A percentile compares a stretch with the other conserved stretches of the same genome.
Conservation (phyloP, 1,139 yeast species). For the Lodderomyces pseudojiufengensis region DNA sequence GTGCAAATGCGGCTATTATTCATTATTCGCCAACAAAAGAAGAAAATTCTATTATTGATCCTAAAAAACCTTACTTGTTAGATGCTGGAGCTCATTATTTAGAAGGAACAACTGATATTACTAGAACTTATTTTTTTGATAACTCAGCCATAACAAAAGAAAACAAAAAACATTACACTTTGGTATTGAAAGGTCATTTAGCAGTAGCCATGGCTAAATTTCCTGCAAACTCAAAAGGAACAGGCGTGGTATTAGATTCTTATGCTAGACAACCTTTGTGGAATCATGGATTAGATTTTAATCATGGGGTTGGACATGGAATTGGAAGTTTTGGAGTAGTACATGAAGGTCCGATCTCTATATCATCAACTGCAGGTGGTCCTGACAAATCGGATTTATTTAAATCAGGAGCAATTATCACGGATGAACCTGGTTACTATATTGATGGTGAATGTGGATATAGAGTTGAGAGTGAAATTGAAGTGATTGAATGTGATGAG, state of each 20-base stretch:
- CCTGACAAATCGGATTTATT: constrained; percentile 28
- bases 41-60: constrained; percentile 38
- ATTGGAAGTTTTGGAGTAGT: constrained; percentile 56
- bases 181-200: constrained; percentile 55
- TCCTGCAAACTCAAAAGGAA: constrained; percentile 34
- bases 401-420: constrained; percentile 46
- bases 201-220: constrained; percentile 52
- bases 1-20: constrained; percentile 52
- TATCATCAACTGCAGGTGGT: constrained; percentile 38
- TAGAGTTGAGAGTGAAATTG: constrained; percentile 52
- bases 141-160: constrained; percentile 20
- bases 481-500: constrained; percentile 34
- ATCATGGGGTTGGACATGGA: constrained; percentile 63
- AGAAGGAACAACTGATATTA: constrained; percentile 60
- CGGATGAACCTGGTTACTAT: constrained; percentile 59
- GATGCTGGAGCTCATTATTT: constrained; percentile 57
- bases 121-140: constrained; percentile 49
- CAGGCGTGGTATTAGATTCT: constrained; percentile 47
- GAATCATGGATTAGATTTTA: constrained; percentile 51
- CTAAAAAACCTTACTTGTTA: constrained; percentile 37
- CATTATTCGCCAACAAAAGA: constrained; percentile 53
- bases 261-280: constrained; percentile 51
- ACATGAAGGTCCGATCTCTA: constrained; percentile 53
- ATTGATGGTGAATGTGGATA: constrained; percentile 50
- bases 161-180: constrained; percentile 41